A percentile compares a stretch with the other conserved stretches of the same genome.
These are phyloP conservation scores for Thielaviopsis populi DNA, from an alignment of 2,329 filamentous ascomycete species.

Conservation along the genomic window DNA sequence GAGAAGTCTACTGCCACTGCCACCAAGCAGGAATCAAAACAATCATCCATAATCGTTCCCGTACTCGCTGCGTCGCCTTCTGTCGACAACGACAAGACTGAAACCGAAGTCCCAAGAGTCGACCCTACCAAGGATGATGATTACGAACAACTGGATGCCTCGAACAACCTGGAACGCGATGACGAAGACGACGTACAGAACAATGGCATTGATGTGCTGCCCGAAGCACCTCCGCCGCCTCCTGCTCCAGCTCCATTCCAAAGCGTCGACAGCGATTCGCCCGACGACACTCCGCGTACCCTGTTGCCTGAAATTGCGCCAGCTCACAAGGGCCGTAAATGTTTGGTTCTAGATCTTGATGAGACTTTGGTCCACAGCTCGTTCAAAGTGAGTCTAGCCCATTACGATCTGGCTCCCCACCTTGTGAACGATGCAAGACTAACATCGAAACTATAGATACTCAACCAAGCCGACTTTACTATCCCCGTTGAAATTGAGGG, in stretches of 20 bases:
- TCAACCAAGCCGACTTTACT: conserved; percentile 96
- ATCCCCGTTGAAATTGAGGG: conserved; percentile 98
- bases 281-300: conserved; percentile 35
- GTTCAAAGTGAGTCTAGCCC: conserved; percentile 60
- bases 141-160: conserved; percentile 32
- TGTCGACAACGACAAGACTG: conserved; percentile 30
- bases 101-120: conserved; percentile 30
- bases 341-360: conserved; percentile 85
- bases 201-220: conserved; percentile 1
- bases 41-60: conserved; percentile 24
- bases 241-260: conserved; percentile 20
- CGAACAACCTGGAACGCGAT: conserved; percentile 29
- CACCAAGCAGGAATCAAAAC: conserved; percentile 32
- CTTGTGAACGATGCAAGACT: conserved; percentile 12
- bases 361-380: conserved; percentile 97
- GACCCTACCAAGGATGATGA: conserved; percentile 56
- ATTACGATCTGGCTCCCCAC: neutral
- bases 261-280: conserved; percentile 4
- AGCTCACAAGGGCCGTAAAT: conserved; percentile 76
- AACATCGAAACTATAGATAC: conserved; percentile 43
- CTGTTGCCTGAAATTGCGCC: conserved; percentile 70
- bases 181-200: conserved; percentile 23
- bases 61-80: conserved; percentile 21
- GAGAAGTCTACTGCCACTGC: conserved; percentile 32
- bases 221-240: conserved; percentile 27